Conservation (phyloP, 2,329 filamentous ascomycete genomes). For the Sporothrix variecibatus region DNA sequence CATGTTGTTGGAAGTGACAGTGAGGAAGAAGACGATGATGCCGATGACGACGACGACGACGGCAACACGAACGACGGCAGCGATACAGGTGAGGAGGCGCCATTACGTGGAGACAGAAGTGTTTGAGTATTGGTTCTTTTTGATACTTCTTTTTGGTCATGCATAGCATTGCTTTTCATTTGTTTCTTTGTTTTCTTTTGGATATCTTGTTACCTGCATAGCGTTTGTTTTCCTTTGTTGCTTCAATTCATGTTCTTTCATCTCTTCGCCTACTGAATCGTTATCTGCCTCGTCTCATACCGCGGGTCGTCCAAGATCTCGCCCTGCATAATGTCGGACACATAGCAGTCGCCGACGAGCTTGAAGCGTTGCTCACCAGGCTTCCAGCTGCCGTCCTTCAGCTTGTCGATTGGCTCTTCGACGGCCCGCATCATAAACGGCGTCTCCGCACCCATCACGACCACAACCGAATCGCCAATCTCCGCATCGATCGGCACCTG, state of each 20-base stretch:
- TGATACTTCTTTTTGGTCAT: neutral
- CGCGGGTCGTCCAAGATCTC: neutral
- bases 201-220: neutral
- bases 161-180: neutral
- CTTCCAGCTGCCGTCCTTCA: neutral
- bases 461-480: neutral
- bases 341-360: slow-evolving; percentile 8
- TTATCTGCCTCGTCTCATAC: slow-evolving; percentile 1
- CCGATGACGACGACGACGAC: neutral
- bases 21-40: neutral
- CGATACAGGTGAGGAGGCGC: neutral
- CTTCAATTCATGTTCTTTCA: neutral
- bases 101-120: neutral
- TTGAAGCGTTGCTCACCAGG: neutral
- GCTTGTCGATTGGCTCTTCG: neutral
- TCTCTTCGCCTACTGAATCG: neutral
- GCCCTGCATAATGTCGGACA: slow-evolving; percentile 12
- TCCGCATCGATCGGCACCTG: neutral
- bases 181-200: neutral
- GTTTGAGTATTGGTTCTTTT: slow-evolving; percentile 18
- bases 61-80: neutral
- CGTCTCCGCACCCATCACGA: slow-evolving; percentile 10
- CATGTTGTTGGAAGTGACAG: neutral
- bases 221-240: neutral
- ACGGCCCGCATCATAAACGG: neutral